phyloP scores from a whole-genome alignment of 2,329 filamentous ascomycete species.

The Phialemonium atrogriseum region DNA sequence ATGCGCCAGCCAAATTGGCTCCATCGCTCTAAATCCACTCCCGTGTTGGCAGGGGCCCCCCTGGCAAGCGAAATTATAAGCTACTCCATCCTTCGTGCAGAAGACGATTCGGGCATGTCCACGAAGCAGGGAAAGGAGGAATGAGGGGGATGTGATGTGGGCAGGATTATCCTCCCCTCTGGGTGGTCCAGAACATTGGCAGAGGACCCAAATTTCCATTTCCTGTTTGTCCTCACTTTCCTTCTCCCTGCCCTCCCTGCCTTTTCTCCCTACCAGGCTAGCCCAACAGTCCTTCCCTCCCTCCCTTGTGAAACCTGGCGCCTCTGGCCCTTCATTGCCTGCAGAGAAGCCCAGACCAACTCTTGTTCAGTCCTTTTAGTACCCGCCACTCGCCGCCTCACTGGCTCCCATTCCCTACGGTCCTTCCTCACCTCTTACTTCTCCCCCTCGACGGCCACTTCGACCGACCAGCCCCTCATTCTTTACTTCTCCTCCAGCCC shows the following conservation, averaged over 20 bases:
- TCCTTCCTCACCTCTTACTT: slow-evolving; percentile 11
- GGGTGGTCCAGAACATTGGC: too few relatives aligned
- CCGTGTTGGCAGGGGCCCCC: too few relatives aligned
- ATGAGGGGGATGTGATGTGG: too few relatives aligned
- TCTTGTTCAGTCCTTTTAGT: slow-evolving; percentile 3
- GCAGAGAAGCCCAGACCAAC: slow-evolving; percentile 1
- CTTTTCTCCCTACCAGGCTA: not conserved
- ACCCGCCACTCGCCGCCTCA: not conserved
- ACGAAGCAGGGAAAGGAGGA: too few relatives aligned
- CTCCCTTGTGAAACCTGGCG: too few relatives aligned
- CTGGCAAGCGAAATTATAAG: too few relatives aligned
- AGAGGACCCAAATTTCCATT: not conserved
- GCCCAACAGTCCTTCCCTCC: not conserved
- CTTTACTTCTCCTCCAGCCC: slow-evolving; percentile 1
- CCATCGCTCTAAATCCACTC: too few relatives aligned
- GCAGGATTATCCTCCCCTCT: too few relatives aligned
- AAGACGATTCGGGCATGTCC: too few relatives aligned
- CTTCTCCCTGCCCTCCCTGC: not conserved
- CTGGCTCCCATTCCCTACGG: slow-evolving; percentile 8
- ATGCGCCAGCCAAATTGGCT: too few relatives aligned
- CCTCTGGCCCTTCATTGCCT: slow-evolving; percentile 6
- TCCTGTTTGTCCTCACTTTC: not conserved
- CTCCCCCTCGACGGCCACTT: slow-evolving; percentile 11
- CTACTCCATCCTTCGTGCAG: too few relatives aligned
- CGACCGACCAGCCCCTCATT: slow-evolving; percentile 3